Evolutionary conservation across 192 early-diverging fungal genomes (phyloP).

Genomic region (Entomortierella chlamydospora): DNA sequence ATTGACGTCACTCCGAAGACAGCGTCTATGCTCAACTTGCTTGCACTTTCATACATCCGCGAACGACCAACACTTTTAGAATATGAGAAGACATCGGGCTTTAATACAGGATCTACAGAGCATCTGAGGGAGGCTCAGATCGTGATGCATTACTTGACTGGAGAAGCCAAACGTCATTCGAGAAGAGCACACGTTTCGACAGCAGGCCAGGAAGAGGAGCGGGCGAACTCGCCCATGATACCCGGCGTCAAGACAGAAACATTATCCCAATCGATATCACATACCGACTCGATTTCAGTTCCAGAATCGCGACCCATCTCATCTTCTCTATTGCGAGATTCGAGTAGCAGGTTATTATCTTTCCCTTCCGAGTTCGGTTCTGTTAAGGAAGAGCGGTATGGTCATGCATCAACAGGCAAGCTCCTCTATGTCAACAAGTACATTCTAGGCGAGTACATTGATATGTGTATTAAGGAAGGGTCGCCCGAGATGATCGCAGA

Average conservation of each 20-base stretch:
- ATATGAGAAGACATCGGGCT: conserved; percentile 33
- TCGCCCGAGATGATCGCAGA: conserved; percentile 33
- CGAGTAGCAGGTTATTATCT: not conserved
- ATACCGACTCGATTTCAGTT: not conserved
- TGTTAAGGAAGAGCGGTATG: not conserved
- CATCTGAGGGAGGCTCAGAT: conserved; percentile 25
- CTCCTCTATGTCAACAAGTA: conserved; percentile 43
- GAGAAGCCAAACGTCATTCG: conserved; percentile 6
- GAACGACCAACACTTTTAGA: conserved; percentile 27
- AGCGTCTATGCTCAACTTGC: conserved; percentile 40
- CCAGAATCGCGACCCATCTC: too few species aligned
- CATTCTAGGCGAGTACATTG: conserved; percentile 51
- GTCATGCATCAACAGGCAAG: not conserved
- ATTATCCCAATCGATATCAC: conserved; percentile 1
- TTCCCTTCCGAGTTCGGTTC: not conserved
- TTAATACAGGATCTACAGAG: conserved; percentile 21
- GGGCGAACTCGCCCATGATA: conserved; percentile 1
- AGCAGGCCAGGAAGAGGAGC: not conserved
- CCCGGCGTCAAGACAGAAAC: not conserved
- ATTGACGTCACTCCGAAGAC: conserved; percentile 24
- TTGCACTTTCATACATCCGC: conserved; percentile 30
- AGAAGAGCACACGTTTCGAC: not conserved
- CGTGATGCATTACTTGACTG: conserved; percentile 35
- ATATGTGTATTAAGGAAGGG: conserved; percentile 39
- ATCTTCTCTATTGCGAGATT: not conserved